Percentiles rank a stretch among this genome's conserved stretches.
These are phyloP conservation scores for Metahyphopichia silvanorum DNA, from an alignment of 805 yeast species.

Conservation along the genomic window DNA sequence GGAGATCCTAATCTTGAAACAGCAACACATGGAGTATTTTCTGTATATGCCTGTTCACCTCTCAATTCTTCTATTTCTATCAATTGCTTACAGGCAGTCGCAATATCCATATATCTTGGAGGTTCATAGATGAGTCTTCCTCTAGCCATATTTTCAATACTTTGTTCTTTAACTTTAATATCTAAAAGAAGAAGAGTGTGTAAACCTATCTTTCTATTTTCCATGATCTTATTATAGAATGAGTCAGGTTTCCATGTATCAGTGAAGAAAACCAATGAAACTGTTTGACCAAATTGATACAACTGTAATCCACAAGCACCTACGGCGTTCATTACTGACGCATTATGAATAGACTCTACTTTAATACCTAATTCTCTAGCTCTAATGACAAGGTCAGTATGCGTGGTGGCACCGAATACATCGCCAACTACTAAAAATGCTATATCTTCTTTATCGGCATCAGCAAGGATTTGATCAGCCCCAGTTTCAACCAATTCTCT, in stretches of 20 bases:
- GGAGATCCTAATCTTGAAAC: conserved; percentile 90
- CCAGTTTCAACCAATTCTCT: conserved; percentile 92
- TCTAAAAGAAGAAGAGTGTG: conserved; percentile 88
- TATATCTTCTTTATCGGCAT: conserved; percentile 77
- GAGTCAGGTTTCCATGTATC: conserved; percentile 96
- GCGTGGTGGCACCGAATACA: conserved; percentile 97
- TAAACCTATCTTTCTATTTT: conserved; percentile 84
- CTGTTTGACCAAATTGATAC: conserved; percentile 94
- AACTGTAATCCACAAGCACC: conserved; percentile 97
- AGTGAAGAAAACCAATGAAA: conserved; percentile 93
- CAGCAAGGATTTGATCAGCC: conserved; percentile 74
- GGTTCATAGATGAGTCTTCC: conserved; percentile 93
- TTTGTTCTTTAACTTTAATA: conserved; percentile 95
- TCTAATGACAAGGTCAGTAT: conserved; percentile 87
- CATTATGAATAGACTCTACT: conserved; percentile 87
- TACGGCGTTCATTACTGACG: conserved; percentile 96
- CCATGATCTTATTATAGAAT: conserved; percentile 84
- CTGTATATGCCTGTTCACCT: conserved; percentile 74
- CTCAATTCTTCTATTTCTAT: conserved; percentile 82
- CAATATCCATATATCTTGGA: conserved; percentile 92
- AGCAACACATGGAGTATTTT: conserved; percentile 89
- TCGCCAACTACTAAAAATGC: conserved; percentile 97
- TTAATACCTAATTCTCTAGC: conserved; percentile 81
- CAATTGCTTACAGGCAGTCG: conserved; percentile 84
- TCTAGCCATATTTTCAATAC: conserved; percentile 88